Base-by-base conservation (phyloP, 768 basidiomycete species). In the Russula sp. region DNA sequence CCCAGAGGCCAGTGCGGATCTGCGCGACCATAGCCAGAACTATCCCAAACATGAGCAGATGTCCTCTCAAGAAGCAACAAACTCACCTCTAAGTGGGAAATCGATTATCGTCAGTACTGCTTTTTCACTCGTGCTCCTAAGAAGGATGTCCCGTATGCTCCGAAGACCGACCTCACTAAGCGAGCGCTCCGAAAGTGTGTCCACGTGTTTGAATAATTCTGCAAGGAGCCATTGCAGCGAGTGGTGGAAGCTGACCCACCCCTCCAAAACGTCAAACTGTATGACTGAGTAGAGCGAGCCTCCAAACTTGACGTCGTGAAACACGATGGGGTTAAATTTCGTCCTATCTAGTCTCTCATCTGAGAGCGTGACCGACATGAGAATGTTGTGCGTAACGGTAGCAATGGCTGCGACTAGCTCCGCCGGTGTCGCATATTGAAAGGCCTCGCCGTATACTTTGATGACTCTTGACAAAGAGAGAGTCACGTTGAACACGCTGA, bases 1-100 rank as follows among this genome's bases (percentile, higher is more conserved):
- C 95, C 97, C 97, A 99, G 5, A 98, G 79, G 0, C 94, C 94
- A 0, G 92, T 89, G 29, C 94, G 85, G 54, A 98, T 93, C 71
- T 98, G 97, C 0, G 95, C 93, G 48, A 96, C 86, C 86, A 95
- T 93, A 1, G 87, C 83, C 32, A 94, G 77, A 7, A 92, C 93
- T 94, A 51, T 38, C 16, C 39, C 46, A 51, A 38, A 20, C 18
- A 63, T 48, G 56, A 59, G 46, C 41, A 41, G 32, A 10, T 10
- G n/a, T 46, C 18, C 56, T 58, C 36, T n/a, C 51, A 18, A 34
- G 41, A 10, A 20, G 25, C 39, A 32, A 5, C 16, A 55, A 22
- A 72, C 84, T 70, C 65, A 92, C 95, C 93, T 79, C 93, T 77
- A 38, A 98, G 72, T 1, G 96, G 93, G 65, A 88, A 93, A 73